Evolutionary conservation across 495 filamentous ascomycete species (phyloP), one percentile per base, ranked within the genome.

Genomic region (Talaromyces stipitatus): DNA sequence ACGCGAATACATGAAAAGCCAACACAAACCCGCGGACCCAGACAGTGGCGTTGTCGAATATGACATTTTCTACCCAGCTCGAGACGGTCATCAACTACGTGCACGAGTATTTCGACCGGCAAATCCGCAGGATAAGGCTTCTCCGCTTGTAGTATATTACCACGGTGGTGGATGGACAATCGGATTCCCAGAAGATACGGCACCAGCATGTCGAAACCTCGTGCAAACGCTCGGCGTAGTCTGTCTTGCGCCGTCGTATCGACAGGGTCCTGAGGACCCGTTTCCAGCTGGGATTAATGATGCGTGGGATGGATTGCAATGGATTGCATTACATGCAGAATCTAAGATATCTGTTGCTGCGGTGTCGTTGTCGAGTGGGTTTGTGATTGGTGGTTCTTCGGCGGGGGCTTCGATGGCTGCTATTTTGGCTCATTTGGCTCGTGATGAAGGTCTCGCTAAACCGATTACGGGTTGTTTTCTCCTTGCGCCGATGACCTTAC

Each of bases 331-430:
- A 22, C 71, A 81, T 48, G 69, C 71, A 62, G 33, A 61, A 64
- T 5, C 62, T 74, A 4, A 67, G 64, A 20, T 28, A 38, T 6
- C 23, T 27, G 18, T 10, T 47, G 69, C 22, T 26, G 18, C 72
- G 14, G 68, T 74, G 50, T 68, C 71, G 3, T 58, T 62, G 7
- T 65, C 58, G 52, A 62, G 47, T 43, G 80, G 80, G 1, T 82
- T 82, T 56, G 59, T 83, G 27, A 55, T 82, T 32, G 77, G 77
- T 24, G 80, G 80, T 4, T 68, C 66, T 3, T 78, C 73, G 4
- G 77, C 78, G 12, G 80, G 79, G 7, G 78, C 67, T 2, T 77
- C 78, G 58, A 62, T 82, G 10, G 60, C 73, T 0, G 69, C 72
- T 11, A 68, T 77, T 10, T 58, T 75, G 2, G 64, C 69, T 1